These are phyloP conservation scores for Penicillium pulvis DNA, from an alignment of 495 filamentous ascomycete species.

Conservation along the genomic window DNA sequence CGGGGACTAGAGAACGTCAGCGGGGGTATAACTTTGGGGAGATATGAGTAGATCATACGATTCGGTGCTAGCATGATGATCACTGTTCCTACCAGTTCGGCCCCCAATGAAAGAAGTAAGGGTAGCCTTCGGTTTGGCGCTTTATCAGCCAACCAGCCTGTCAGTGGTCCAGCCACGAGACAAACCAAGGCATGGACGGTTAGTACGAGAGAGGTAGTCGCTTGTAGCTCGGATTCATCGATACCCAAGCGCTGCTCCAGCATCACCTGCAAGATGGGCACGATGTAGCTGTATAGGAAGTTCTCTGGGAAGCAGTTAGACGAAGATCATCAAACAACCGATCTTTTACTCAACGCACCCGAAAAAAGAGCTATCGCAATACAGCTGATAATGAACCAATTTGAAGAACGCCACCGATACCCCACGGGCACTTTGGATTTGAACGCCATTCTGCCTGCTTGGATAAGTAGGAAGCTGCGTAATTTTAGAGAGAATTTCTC, in stretches of 20 bases:
- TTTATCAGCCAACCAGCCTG: constrained; percentile 14
- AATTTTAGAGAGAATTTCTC: neutral
- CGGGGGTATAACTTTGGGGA: neutral
- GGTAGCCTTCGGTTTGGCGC: neutral
- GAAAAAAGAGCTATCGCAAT: constrained; percentile 9
- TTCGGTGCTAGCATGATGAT: neutral
- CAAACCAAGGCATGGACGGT: constrained; percentile 13
- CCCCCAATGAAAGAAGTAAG: neutral
- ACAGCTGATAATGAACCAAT: constrained; percentile 8
- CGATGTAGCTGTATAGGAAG: constrained; percentile 22
- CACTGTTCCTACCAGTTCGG: constrained; percentile 1
- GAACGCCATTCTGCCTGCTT: neutral
- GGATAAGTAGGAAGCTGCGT: neutral
- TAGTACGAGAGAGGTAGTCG: constrained; percentile 23
- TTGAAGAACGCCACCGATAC: constrained; percentile 9
- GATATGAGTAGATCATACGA: neutral
- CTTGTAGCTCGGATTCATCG: constrained; percentile 22
- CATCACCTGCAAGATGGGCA: constrained; percentile 29
- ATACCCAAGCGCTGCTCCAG: constrained; percentile 23
- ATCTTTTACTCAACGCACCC: neutral
- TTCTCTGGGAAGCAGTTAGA: constrained; percentile 5
- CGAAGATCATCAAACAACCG: neutral
- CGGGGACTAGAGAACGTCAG: constrained; percentile 3
- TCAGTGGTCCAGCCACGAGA: constrained; percentile 17
- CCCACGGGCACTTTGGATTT: neutral